Percentiles rank a stretch among this genome's conserved stretches.
These are phyloP conservation scores for Fusarium nematophilum DNA, from an alignment of 2,329 filamentous ascomycete species.

Conservation along the genomic window DNA sequence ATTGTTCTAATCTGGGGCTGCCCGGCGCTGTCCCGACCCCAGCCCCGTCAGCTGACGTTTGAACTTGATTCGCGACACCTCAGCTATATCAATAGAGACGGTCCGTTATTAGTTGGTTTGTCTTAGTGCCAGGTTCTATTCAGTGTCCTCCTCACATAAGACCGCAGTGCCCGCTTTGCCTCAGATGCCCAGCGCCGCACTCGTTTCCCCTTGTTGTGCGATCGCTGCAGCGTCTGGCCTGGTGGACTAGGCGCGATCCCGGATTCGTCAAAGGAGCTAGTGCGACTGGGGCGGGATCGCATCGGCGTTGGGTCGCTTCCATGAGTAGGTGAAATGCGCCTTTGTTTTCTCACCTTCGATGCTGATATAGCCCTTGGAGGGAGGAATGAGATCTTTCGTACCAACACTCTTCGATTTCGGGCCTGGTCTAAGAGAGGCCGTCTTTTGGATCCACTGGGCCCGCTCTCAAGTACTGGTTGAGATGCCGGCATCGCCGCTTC, in stretches of 20 bases:
- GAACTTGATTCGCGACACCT: not conserved
- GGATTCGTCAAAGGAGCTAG: slow-evolving; percentile 17
- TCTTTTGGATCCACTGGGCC: not conserved
- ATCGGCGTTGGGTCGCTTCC: slow-evolving; percentile 11
- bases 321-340: slow-evolving; percentile 2
- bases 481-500: slow-evolving; percentile 11
- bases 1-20: too few species aligned
- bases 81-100: not conserved
- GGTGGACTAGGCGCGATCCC: slow-evolving; percentile 2
- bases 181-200: slow-evolving; percentile 50
- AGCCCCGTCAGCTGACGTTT: not conserved
- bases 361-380: slow-evolving; percentile 37
- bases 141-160: slow-evolving; percentile 48
- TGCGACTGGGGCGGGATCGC: slow-evolving; percentile 1
- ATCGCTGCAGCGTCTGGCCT: slow-evolving; percentile 5
- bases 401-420: slow-evolving; percentile 27
- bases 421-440: not conserved
- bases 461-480: slow-evolving; percentile 18
- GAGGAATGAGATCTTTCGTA: slow-evolving; percentile 48
- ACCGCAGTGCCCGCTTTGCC: slow-evolving; percentile 48
- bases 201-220: slow-evolving; percentile 39
- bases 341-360: slow-evolving; percentile 21
- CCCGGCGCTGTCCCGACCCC: too few species aligned
- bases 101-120: slow-evolving; percentile 11
- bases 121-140: slow-evolving; percentile 44